These are phyloP conservation scores for Suillus subalutaceus DNA, from an alignment of 768 basidiomycete species.

Conservation along the genomic window DNA sequence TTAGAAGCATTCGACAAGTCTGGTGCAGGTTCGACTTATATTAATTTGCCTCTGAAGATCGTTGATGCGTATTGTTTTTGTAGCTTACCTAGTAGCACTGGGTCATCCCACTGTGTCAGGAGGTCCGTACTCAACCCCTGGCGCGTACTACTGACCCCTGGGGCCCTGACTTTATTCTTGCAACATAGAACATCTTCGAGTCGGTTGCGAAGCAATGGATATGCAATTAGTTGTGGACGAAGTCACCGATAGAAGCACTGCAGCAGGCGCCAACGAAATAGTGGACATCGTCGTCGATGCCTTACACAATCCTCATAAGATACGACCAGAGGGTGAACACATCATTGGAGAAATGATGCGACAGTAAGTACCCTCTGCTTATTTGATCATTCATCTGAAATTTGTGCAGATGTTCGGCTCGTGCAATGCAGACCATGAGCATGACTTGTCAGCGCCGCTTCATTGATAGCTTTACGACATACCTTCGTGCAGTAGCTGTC, in stretches of 20 bases:
- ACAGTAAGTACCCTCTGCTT: background rate
- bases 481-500: no score
- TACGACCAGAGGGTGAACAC: no score
- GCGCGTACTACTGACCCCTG: background rate
- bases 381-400: no score
- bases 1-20: constrained; percentile 44
- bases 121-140: background rate
- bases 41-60: background rate
- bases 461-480: no score
- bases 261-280: background rate
- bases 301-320: no score
- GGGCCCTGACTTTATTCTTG: constrained; percentile 1
- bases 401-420: no score
- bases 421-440: no score
- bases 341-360: no score
- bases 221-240: background rate
- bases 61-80: background rate
- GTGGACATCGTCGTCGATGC: constrained; percentile 13
- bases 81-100: constrained; percentile 11
- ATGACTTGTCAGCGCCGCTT: no score
- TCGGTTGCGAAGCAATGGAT: constrained; percentile 36
- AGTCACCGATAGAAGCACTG: background rate
- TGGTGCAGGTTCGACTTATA: constrained; percentile 36
- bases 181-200: constrained; percentile 27
- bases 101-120: constrained; percentile 9